Conservation (phyloP, 805 yeast species). For the Cyberlindnera nakhonratchasimensis region DNA sequence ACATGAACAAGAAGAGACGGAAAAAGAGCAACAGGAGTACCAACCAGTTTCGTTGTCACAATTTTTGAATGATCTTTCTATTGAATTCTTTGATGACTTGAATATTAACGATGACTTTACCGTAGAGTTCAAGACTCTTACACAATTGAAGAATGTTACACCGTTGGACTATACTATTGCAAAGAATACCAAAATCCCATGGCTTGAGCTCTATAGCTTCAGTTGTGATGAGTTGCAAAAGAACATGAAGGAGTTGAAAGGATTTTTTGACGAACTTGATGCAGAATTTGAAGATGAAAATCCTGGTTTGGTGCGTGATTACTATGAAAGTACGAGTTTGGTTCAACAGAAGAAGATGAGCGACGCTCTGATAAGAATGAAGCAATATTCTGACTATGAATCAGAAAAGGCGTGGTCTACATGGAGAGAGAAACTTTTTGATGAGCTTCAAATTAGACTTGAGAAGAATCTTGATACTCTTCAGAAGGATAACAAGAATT, state of each 20-base stretch:
- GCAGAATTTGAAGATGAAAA: slow-evolving; percentile 27
- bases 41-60: slow-evolving; percentile 25
- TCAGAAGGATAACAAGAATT: slow-evolving; percentile 9
- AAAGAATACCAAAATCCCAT: slow-evolving; percentile 23
- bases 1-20: slow-evolving; percentile 16
- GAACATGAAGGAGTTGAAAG: slow-evolving; percentile 25
- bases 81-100: slow-evolving; percentile 29
- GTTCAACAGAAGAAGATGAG: slow-evolving; percentile 25
- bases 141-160: background rate
- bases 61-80: slow-evolving; percentile 25
- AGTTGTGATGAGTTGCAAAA: slow-evolving; percentile 29
- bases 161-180: slow-evolving; percentile 23
- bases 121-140: slow-evolving; percentile 13
- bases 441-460: slow-evolving; percentile 23
- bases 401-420: slow-evolving; percentile 27
- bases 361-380: slow-evolving; percentile 26
- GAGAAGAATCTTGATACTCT: slow-evolving; percentile 14
- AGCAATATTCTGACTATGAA: slow-evolving; percentile 26
- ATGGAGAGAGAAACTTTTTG: slow-evolving; percentile 27
- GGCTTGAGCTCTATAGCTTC: slow-evolving; percentile 28
- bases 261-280: slow-evolving; percentile 23
- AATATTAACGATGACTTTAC: slow-evolving; percentile 26
- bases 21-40: slow-evolving; percentile 11
- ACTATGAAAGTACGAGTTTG: slow-evolving; percentile 21
- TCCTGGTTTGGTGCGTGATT: slow-evolving; percentile 26